Evolutionary conservation across 2,329 filamentous ascomycete genomes (phyloP).

Genomic region (Claviceps pusilla): DNA sequence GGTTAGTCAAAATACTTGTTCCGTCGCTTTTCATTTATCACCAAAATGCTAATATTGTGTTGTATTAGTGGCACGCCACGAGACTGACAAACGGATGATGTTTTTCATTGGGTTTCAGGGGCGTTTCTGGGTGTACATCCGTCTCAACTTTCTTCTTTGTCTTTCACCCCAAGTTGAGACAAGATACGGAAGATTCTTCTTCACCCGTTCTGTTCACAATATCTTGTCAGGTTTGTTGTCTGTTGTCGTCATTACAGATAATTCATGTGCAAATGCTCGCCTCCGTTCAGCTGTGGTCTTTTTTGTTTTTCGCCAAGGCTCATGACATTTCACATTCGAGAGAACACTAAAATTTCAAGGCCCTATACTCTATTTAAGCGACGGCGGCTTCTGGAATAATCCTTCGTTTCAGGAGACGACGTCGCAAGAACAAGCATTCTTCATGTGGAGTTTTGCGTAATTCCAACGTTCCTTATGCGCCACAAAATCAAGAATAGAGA

Average conservation of each 20-base stretch:
- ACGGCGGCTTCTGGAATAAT: background rate
- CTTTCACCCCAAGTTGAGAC: background rate
- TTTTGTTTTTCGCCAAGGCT: background rate
- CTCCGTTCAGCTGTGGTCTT: conserved; percentile 3
- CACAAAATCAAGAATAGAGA: background rate
- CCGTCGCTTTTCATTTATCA: background rate
- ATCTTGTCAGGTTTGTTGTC: background rate
- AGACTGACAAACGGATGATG: background rate
- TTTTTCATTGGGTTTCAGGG: background rate
- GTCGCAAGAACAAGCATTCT: background rate
- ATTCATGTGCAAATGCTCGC: conserved; percentile 22
- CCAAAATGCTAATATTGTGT: conserved; percentile 1
- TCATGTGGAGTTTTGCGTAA: background rate
- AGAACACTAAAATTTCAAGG: background rate
- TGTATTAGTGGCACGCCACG: conserved; percentile 23
- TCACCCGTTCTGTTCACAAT: background rate
- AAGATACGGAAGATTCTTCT: background rate
- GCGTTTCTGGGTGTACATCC: background rate
- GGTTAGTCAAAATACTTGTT: conserved; percentile 27
- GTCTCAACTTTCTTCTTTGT: background rate
- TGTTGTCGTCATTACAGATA: conserved; percentile 3
- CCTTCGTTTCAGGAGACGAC: background rate
- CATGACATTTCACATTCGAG: background rate
- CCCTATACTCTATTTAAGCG: background rate
- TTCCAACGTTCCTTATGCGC: conserved; percentile 2